These are phyloP conservation scores for Pelargonium australe DNA, from an alignment of 441 rosid species.

Conservation along the genomic window DNA sequence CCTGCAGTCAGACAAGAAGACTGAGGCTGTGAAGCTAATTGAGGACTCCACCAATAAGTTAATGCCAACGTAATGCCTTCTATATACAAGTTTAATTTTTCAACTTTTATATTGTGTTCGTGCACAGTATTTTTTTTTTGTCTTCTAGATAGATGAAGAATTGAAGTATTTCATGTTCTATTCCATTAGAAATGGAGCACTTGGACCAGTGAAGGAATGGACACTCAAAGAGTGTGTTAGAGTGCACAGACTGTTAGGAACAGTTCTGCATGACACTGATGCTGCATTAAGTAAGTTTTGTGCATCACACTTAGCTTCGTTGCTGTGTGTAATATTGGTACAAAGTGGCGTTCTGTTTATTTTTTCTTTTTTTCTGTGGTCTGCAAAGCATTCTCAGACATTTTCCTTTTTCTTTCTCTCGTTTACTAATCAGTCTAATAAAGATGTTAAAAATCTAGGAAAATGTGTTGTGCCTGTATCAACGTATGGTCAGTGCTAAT, in stretches of 20 bases:
- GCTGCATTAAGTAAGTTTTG: constrained; percentile 72
- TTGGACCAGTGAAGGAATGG: constrained; percentile 64
- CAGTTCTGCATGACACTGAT: constrained; percentile 53
- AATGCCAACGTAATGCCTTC: constrained; percentile 42
- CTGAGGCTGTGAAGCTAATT: constrained; percentile 70
- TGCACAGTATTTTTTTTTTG: neutral
- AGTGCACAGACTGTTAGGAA: constrained; percentile 62
- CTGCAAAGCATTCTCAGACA: no score
- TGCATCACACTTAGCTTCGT: neutral
- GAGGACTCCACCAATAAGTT: constrained; percentile 68
- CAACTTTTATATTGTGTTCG: no score
- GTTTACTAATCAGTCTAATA: no score
- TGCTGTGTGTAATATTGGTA: no score
- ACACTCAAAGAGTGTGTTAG: constrained; percentile 80
- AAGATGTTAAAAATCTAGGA: no score
- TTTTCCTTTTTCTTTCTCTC: no score
- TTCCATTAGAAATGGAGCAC: constrained; percentile 50
- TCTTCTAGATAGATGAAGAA: neutral
- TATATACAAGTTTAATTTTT: constrained; percentile 8
- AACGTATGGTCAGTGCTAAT: neutral
- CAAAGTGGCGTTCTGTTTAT: no score
- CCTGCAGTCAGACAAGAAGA: constrained; percentile 65
- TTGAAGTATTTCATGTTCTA: constrained; percentile 4
- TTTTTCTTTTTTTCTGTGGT: no score
- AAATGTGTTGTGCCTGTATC: no score